These are phyloP conservation scores for Eutypa lata DNA, from an alignment of 2,329 filamentous ascomycete species.

Conservation along the genomic window DNA sequence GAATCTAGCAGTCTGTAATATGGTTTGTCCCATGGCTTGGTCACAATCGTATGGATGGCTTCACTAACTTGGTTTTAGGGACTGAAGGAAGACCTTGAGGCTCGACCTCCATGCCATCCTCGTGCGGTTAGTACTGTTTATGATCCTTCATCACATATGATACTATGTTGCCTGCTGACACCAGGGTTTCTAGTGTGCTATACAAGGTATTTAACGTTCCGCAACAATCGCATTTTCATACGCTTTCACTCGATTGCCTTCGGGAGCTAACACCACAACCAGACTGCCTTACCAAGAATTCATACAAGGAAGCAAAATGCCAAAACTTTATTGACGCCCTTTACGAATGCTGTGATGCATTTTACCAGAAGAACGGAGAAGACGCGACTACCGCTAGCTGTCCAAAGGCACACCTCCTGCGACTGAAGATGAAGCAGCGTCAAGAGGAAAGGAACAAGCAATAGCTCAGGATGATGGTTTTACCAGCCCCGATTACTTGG, in stretches of 20 bases:
- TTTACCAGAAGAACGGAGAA: slow-evolving; percentile 79
- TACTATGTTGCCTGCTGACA: slow-evolving; percentile 7
- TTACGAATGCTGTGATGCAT: slow-evolving; percentile 89
- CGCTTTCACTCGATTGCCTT: not conserved
- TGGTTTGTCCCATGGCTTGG: slow-evolving; percentile 15
- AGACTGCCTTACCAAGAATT: slow-evolving; percentile 84
- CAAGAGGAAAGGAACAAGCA: slow-evolving; percentile 32
- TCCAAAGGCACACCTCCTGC: slow-evolving; percentile 75
- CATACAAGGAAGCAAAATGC: slow-evolving; percentile 84
- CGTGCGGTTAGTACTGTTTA: slow-evolving; percentile 61
- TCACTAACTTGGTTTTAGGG: slow-evolving; percentile 14
- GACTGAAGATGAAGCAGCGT: slow-evolving; percentile 81
- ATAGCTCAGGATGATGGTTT: slow-evolving; percentile 1
- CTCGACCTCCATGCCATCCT: slow-evolving; percentile 79
- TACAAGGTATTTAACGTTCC: slow-evolving; percentile 63
- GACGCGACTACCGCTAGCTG: slow-evolving; percentile 76
- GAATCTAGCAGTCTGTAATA: slow-evolving; percentile 6
- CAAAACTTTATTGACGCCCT: slow-evolving; percentile 74
- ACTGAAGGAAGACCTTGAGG: slow-evolving; percentile 67
- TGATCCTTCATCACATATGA: not conserved
- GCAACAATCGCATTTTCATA: not conserved
- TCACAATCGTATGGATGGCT: not conserved
- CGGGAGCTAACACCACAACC: slow-evolving; percentile 14
- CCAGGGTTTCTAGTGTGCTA: slow-evolving; percentile 65
- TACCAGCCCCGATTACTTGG: too few species aligned